phyloP scores from a whole-genome alignment of 176 grass and related monocot species.

The Tillandsia fasciculata region DNA sequence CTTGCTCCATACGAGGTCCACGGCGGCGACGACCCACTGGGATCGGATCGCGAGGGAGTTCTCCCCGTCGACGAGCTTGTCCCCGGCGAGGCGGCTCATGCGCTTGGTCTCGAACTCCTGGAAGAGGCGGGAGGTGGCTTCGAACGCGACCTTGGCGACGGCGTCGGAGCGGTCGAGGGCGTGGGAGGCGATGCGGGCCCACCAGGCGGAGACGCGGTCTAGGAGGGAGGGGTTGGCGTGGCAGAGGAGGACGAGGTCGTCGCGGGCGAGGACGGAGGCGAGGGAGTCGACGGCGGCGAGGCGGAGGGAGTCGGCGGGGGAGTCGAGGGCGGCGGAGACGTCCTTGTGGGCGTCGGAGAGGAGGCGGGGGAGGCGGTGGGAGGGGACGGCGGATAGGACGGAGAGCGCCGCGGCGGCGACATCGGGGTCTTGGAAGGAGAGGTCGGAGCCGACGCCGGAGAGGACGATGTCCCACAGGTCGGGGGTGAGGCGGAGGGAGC shows the following conservation, averaged over 20 bases:
- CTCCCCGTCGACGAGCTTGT: conserved; percentile 91
- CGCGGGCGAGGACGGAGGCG: conserved; percentile 62
- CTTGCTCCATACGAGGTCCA: conserved; percentile 66
- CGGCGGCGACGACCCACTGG: conserved; percentile 69
- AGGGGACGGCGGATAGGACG: conserved; percentile 69
- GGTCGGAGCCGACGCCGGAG: conserved; percentile 56
- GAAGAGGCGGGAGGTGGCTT: conserved; percentile 72
- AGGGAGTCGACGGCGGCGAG: conserved; percentile 63
- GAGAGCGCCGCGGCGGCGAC: conserved; percentile 79
- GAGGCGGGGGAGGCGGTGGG: conserved; percentile 64
- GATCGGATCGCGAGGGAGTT: conserved; percentile 79
- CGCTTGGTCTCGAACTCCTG: conserved; percentile 89
- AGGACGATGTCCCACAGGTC: conserved; percentile 71
- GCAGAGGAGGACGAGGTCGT: conserved; percentile 77
- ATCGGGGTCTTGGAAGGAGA: conserved; percentile 85
- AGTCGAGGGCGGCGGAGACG: conserved; percentile 43
- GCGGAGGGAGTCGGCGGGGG: conserved; percentile 52
- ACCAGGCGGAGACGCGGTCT: conserved; percentile 69
- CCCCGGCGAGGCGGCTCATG: conserved; percentile 84
- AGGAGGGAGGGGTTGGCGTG: conserved; percentile 73
- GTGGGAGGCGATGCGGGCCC: conserved; percentile 56
- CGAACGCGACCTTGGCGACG: conserved; percentile 62
- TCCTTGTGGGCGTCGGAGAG: conserved; percentile 69
- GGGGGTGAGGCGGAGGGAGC: conserved; percentile 55
- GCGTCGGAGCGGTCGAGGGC: conserved; percentile 64